Conservation (phyloP, 75 land plant species). For the Picea glauca region DNA sequence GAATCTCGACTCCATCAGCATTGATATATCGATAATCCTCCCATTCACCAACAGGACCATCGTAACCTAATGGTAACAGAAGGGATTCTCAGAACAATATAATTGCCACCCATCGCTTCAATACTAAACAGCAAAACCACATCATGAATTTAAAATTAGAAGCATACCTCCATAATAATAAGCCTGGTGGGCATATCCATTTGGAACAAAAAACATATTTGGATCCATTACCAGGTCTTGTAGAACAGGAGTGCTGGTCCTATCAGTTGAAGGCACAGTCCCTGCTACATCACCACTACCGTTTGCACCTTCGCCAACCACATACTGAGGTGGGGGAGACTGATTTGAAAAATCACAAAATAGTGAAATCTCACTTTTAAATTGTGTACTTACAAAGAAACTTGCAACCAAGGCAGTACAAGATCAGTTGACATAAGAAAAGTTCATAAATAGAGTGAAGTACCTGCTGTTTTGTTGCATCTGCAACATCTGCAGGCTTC, state of each 20-base stretch:
- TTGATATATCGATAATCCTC: constrained; percentile 53
- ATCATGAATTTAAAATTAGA: background rate
- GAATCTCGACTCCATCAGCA: constrained; percentile 56
- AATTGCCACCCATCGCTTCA: background rate
- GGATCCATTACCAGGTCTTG: constrained; percentile 34
- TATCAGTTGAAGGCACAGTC: constrained; percentile 16
- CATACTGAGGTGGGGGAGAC: constrained; percentile 15
- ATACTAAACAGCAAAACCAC: background rate
- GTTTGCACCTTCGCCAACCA: constrained; percentile 12
- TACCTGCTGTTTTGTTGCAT: constrained; percentile 26
- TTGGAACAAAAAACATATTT: constrained; percentile 36
- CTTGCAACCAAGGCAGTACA: background rate
- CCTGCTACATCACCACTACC: background rate
- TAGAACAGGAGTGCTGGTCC: constrained; percentile 25
- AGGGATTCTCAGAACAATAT: background rate
- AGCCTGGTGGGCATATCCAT: constrained; percentile 37
- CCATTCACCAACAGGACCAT: constrained; percentile 58
- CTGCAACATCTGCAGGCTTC: constrained; percentile 26
- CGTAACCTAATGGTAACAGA: constrained; percentile 16
- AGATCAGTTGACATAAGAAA: background rate
- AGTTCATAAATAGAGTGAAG: background rate
- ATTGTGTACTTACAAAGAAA: background rate
- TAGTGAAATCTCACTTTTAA: background rate
- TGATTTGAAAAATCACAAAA: background rate
- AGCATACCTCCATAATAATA: constrained; percentile 21